phyloP scores from a whole-genome alignment of 2,329 filamentous ascomycete species.

The Sodiomyces alkalinus region DNA sequence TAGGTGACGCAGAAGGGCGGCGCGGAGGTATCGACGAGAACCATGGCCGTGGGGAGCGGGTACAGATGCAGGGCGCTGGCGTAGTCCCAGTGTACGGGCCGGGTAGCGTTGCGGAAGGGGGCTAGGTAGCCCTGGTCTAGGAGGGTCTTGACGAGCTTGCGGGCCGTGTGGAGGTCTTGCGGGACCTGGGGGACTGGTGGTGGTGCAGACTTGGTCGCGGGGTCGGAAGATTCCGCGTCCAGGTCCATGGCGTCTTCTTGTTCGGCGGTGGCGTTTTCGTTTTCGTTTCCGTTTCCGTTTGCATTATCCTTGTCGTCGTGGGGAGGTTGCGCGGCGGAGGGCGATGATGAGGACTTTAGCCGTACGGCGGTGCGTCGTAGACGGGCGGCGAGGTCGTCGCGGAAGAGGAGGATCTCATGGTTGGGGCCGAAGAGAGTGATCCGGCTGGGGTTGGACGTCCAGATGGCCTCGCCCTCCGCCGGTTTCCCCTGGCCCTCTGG shows the following conservation, averaged over 20 bases:
- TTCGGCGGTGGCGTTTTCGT: conserved; percentile 8
- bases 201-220: conserved; percentile 2
- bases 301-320: conserved; percentile 19
- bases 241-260: conserved; percentile 26
- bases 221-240: conserved; percentile 14
- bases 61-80: conserved; percentile 65
- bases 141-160: conserved; percentile 77
- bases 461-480: conserved; percentile 56
- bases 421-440: conserved; percentile 74
- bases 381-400: conserved; percentile 73
- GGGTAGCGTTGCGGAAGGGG: conserved; percentile 65
- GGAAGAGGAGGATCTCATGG: conserved; percentile 74
- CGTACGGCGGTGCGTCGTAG: conserved; percentile 63
- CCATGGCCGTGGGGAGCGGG: conserved; percentile 70
- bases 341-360: conserved; percentile 33
- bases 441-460: conserved; percentile 77
- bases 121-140: conserved; percentile 81
- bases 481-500: conserved; percentile 31
- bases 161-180: conserved; percentile 42
- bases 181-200: conserved; percentile 15
- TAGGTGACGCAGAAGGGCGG: conserved; percentile 80
- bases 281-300: conserved; percentile 6
- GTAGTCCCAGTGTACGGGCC: conserved; percentile 86
- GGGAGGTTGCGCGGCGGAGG: conserved; percentile 15
- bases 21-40: conserved; percentile 69